A percentile compares a stretch with the other conserved stretches of the same genome.
phyloP scores from a whole-genome alignment of 306 rosid genomes.

The Erythrophleum fordii region DNA sequence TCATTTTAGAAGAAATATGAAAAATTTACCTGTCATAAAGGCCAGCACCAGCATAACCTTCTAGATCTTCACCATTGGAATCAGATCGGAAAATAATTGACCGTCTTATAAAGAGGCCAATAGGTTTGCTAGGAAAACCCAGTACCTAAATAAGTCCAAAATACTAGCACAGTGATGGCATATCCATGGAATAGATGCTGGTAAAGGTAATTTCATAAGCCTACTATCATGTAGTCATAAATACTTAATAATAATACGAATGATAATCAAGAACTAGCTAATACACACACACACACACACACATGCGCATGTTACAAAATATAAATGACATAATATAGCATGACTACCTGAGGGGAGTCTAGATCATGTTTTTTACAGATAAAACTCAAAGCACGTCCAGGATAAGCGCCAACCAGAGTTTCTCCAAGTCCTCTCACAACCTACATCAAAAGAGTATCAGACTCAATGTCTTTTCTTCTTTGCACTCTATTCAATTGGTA shows the following conservation, averaged over 20 bases:
- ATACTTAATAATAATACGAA: constrained; percentile 27
- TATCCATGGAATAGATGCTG: constrained; percentile 25
- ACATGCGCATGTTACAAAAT: background rate
- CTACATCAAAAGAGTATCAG: constrained; percentile 52
- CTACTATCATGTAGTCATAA: constrained; percentile 10
- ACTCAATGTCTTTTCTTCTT: constrained; percentile 21
- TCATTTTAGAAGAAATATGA: constrained; percentile 2
- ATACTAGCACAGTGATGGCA: constrained; percentile 34
- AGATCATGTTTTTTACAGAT: constrained; percentile 81
- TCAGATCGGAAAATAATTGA: constrained; percentile 96
- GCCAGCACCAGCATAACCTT: constrained; percentile 99
- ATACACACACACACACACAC: background rate
- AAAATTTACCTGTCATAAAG: constrained; percentile 89
- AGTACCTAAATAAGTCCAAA: constrained; percentile 63
- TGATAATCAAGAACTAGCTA: constrained; percentile 9
- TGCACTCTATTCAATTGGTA: background rate
- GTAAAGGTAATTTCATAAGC: constrained; percentile 1
- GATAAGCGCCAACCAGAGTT: constrained; percentile 98
- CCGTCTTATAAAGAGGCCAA: constrained; percentile 82
- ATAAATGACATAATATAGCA: constrained; percentile 4
- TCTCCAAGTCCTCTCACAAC: constrained; percentile 99
- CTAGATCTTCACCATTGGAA: constrained; percentile 98
- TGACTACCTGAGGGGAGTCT: constrained; percentile 78
- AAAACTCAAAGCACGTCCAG: constrained; percentile 98
- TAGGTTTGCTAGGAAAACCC: constrained; percentile 96